Conservation (phyloP, 768 basidiomycete species). For the Russula virescens region DNA sequence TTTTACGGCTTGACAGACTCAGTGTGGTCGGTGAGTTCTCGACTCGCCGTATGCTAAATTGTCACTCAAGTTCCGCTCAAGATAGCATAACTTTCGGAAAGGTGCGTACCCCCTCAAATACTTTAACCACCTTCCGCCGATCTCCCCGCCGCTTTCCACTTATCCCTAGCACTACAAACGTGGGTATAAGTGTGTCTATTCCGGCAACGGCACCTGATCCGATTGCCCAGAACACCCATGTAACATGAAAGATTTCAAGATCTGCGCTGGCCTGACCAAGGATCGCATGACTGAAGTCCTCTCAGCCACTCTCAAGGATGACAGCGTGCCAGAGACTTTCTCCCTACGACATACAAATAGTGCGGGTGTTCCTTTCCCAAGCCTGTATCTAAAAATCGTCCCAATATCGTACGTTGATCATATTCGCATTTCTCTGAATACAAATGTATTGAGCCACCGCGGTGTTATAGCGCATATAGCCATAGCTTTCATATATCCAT, state of each 20-base stretch:
- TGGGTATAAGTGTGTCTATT: conserved; percentile 21
- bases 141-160: background rate
- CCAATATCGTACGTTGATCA: conserved; percentile 63
- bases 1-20: conserved; percentile 54
- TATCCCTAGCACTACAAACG: conserved; percentile 33
- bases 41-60: background rate
- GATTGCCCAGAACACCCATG: conserved; percentile 63
- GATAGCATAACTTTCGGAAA: conserved; percentile 79
- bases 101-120: conserved; percentile 37
- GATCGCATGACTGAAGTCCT: conserved; percentile 68
- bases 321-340: conserved; percentile 59
- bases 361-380: conserved; percentile 54
- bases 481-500: conserved; percentile 74
- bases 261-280: conserved; percentile 57
- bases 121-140: background rate
- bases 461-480: conserved; percentile 50
- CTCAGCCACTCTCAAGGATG: conserved; percentile 59
- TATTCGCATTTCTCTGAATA: background rate
- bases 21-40: conserved; percentile 59
- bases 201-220: conserved; percentile 14
- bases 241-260: conserved; percentile 78
- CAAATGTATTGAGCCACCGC: background rate
- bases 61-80: conserved; percentile 27
- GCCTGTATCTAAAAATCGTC: conserved; percentile 66
- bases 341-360: conserved; percentile 49